Base-by-base conservation (phyloP, 2,329 filamentous ascomycete species). In the Curvularia sp. region DNA sequence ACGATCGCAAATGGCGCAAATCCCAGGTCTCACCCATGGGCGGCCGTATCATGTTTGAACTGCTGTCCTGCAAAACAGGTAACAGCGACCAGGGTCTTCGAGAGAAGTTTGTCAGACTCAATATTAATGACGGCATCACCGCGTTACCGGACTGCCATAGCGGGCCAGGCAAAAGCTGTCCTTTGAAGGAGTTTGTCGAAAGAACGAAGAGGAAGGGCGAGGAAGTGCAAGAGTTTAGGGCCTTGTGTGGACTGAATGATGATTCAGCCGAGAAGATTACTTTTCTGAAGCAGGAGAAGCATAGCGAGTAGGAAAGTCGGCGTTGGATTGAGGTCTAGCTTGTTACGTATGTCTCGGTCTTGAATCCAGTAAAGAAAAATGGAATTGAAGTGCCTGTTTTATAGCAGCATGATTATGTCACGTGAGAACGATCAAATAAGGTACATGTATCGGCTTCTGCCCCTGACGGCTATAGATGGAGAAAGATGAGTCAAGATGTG, bases 21-120 rank as follows among this genome's bases (percentile, higher is more conserved):
- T 85, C 83, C 3, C 80, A 84, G 53, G 75, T 86, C 5, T 79
- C 82, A 34, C 84, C 85, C 4, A 87, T 87, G 85, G 83, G 83
- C 13, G 84, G 81, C 6, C 78, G 84, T 21, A 73, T 86, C 41
- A 80, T 84, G 41, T 77, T 87, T 55, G 85, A 87, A 65, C 74
- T 84, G 10, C 72, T 87, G 23, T 72, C 73, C 8, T 87, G 68
- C 30, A 49, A 56, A 10, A 60, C 43, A 3, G 48, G 42, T 6
- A 5, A 0, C 15, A 18, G 12, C 18, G 27, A 47, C 21, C 23
- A 21, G 12, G 15, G 19, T 30, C 25, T 7, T 3, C 30, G 43
- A 5, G 51, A 34, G 3, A 67, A 66, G 4, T 85, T 79, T 59
- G 75, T 87, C 21, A 79, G 84, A 18, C 67, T 87, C 57, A 84